Base-by-base conservation (phyloP, 306 rosid species). In the Prosopis cineraria region DNA sequence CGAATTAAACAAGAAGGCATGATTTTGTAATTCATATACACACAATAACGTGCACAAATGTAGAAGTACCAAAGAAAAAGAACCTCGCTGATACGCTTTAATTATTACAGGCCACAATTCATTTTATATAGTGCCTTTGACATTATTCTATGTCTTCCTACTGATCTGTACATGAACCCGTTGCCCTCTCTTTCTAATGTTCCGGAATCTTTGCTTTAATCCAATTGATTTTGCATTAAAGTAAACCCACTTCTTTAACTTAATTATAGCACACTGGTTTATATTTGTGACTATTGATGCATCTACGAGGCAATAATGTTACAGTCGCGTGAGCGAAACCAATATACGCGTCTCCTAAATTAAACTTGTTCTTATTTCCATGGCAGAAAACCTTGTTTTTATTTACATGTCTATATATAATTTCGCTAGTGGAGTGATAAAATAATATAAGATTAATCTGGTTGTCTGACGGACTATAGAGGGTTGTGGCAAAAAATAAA, bases 151-250 rank as follows among this genome's bases (percentile, higher is more conserved):
- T 53, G 41, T 39, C 37, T 31, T 71, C 44, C 14, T 66, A 68
- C 73, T 74, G 68, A n/a, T 73, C 70, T 48, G 68, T 86, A 70
- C 89, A 86, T 85, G 91, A 88, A 85, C 88, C 83, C 53, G 70
- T 76, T 69, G 56, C 45, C 48, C 65, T 81, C 83, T 70, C 80
- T 39, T 58, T 29, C 30, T 10, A 22, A 30, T 45, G 85, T 45
- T 79, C 73, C 2, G 76, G 92, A 84, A 81, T 88, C 85, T 85
- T 76, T 52, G 1, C 45, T 60, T 80, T 85, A 71, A 45, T 68
- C 24, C 40, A 40, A 67, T 36, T 40, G 7, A 37, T 13, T 27
- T 2, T 52, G n/a, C n/a, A 52, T 52, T 52, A n/a, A 52, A 52
- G 27, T 3, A 20, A 52, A 52, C 52, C n/a, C 52, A 4, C 12